These are phyloP conservation scores for Pharnaceum exiguum DNA, from an alignment of 148 eudicot species.

Conservation along the genomic window DNA sequence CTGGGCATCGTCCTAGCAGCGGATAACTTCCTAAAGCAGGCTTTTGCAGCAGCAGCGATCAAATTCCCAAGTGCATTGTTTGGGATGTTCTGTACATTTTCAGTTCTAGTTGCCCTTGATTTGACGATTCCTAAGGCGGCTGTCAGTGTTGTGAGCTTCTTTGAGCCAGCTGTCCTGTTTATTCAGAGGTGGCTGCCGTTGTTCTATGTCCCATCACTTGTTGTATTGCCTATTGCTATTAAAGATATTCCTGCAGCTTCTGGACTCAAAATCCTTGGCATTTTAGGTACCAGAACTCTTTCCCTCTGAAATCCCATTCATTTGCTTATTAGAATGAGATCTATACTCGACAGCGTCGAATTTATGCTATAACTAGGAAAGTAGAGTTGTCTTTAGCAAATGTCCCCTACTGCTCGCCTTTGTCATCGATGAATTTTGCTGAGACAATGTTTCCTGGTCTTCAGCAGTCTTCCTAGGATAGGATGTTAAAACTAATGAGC, in stretches of 20 bases:
- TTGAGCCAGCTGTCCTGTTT: conserved; percentile 89
- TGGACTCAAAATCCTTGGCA: conserved; percentile 71
- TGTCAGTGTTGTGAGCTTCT: conserved; percentile 61
- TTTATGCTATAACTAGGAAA: too few relatives aligned
- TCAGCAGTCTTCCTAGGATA: too few relatives aligned
- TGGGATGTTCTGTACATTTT: conserved; percentile 95
- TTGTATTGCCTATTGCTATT: conserved; percentile 84
- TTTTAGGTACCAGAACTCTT: conserved; percentile 46
- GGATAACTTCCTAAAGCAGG: conserved; percentile 68
- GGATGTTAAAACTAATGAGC: too few relatives aligned
- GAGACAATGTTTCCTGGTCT: too few relatives aligned
- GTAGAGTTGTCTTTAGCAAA: too few relatives aligned
- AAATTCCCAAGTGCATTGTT: conserved; percentile 93
- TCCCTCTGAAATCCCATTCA: not conserved
- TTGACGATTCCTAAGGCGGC: conserved; percentile 65
- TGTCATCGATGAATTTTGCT: too few relatives aligned
- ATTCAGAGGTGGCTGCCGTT: conserved; percentile 97
- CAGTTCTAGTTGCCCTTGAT: conserved; percentile 65
- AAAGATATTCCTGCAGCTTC: conserved; percentile 93
- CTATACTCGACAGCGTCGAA: too few relatives aligned
- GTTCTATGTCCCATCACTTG: conserved; percentile 95
- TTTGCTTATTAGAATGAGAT: not conserved
- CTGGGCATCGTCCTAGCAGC: conserved; percentile 79
- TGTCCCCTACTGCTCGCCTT: too few relatives aligned
- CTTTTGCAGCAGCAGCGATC: conserved; percentile 75